Conservation (phyloP, 2,329 filamentous ascomycete genomes). For the Alternaria novae-zelandiae region DNA sequence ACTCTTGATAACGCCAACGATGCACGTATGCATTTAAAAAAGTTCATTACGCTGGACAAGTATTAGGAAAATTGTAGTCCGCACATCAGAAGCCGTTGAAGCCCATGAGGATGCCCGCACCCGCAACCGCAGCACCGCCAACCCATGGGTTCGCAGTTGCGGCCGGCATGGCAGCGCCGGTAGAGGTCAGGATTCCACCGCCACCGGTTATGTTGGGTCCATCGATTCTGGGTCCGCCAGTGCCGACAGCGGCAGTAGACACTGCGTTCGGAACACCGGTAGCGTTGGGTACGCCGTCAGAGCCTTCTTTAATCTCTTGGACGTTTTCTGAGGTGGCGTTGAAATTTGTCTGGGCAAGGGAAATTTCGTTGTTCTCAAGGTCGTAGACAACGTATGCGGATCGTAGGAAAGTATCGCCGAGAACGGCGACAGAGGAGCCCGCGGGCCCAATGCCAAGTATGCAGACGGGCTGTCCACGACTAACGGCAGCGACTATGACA, state of each 20-base stretch:
- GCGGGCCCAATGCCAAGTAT: conserved; percentile 59
- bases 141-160: conserved; percentile 39
- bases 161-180: conserved; percentile 28
- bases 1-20: conserved; percentile 5
- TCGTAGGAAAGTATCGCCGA: conserved; percentile 69
- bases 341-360: conserved; percentile 66
- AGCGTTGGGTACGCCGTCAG: conserved; percentile 59
- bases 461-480: conserved; percentile 51
- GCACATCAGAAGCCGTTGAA: conserved; percentile 40
- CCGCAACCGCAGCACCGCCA: conserved; percentile 37
- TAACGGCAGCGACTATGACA: conserved; percentile 58
- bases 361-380: conserved; percentile 65
- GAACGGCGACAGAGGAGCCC: conserved; percentile 55
- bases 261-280: conserved; percentile 59
- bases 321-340: conserved; percentile 59
- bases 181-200: neutral
- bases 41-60: conserved; percentile 12
- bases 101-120: conserved; percentile 40
- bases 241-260: conserved; percentile 52
- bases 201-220: conserved; percentile 30
- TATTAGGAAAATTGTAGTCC: conserved; percentile 4
- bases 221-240: conserved; percentile 54
- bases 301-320: conserved; percentile 60
- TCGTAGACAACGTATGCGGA: conserved; percentile 70
- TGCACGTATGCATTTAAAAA: conserved; percentile 6